phyloP scores from a whole-genome alignment of 495 filamentous ascomycete genomes.

The Podospora bellae-mahoneyi region DNA sequence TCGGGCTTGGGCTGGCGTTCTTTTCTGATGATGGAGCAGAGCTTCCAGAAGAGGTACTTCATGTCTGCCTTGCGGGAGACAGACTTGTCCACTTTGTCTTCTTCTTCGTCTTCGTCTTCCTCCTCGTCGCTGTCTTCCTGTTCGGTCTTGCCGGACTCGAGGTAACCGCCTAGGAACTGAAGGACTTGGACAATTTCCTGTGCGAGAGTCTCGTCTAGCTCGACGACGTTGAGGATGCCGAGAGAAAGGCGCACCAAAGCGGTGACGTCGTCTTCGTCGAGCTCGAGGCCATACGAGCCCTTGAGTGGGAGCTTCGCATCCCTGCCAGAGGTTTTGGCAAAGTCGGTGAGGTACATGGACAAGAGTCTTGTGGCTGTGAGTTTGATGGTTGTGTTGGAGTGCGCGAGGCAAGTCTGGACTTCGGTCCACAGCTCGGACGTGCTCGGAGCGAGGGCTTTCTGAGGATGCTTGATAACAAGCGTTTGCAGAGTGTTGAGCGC shows the following conservation, averaged over 20 bases:
- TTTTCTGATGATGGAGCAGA: constrained; percentile 71
- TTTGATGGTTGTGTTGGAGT: constrained; percentile 73
- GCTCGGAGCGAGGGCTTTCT: constrained; percentile 54
- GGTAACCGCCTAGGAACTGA: constrained; percentile 58
- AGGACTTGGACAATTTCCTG: constrained; percentile 72
- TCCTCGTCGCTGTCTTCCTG: constrained; percentile 37
- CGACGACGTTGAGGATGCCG: constrained; percentile 61
- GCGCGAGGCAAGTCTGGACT: constrained; percentile 63
- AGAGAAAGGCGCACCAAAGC: constrained; percentile 62
- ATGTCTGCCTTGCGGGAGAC: constrained; percentile 46
- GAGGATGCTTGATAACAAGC: constrained; percentile 63
- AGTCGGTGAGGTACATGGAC: constrained; percentile 71
- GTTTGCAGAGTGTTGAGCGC: constrained; percentile 65
- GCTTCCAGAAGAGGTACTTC: constrained; percentile 68
- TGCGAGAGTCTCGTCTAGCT: constrained; percentile 62
- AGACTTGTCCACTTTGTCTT: constrained; percentile 45
- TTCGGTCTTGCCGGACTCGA: constrained; percentile 24
- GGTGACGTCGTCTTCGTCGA: constrained; percentile 62
- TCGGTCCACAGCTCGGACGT: constrained; percentile 61
- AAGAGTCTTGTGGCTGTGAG: constrained; percentile 71
- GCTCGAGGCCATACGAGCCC: constrained; percentile 67
- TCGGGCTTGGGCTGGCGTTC: constrained; percentile 64
- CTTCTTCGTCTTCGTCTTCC: constrained; percentile 40
- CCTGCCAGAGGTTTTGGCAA: constrained; percentile 59
- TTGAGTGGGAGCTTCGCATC: constrained; percentile 57